phyloP scores from a whole-genome alignment of 768 basidiomycete genomes.

The Mycena chlorophos region DNA sequence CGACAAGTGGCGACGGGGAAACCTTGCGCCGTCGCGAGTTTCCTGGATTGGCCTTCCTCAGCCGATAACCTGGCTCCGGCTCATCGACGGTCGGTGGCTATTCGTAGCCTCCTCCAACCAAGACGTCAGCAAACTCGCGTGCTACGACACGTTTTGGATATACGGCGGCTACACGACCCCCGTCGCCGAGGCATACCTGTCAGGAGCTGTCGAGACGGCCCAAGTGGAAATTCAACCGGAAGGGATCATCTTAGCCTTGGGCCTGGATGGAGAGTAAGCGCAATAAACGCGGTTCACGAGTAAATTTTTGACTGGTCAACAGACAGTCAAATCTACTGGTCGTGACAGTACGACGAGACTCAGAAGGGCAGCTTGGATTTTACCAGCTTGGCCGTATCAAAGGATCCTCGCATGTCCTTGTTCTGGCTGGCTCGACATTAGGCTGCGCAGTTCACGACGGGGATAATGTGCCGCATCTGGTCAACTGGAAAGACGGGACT shows the following conservation, averaged over 20 bases:
- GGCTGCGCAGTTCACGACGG: constrained; percentile 14
- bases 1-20: not conserved
- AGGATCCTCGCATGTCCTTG: constrained; percentile 6
- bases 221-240: constrained; percentile 4
- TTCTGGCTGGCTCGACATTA: constrained; percentile 7
- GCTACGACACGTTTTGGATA: constrained; percentile 11
- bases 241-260: constrained; percentile 12
- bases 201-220: constrained; percentile 12
- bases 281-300: not conserved
- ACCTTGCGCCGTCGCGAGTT: not conserved
- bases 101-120: constrained; percentile 18
- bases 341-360: not conserved
- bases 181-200: constrained; percentile 12
- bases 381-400: constrained; percentile 2
- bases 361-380: not conserved
- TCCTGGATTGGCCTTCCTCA: constrained; percentile 1
- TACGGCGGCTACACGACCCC: constrained; percentile 4
- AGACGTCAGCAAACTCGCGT: constrained; percentile 8
- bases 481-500: not conserved
- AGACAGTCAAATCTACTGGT: not conserved
- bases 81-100: constrained; percentile 11
- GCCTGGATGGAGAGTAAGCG: constrained; percentile 4
- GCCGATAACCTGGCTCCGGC: constrained; percentile 19
- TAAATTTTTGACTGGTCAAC: not conserved
- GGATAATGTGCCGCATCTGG: constrained; percentile 1